Base-by-base conservation (phyloP, 225 moss, liverwort and hornwort genomes). In the Thuidium tamariscinum region DNA sequence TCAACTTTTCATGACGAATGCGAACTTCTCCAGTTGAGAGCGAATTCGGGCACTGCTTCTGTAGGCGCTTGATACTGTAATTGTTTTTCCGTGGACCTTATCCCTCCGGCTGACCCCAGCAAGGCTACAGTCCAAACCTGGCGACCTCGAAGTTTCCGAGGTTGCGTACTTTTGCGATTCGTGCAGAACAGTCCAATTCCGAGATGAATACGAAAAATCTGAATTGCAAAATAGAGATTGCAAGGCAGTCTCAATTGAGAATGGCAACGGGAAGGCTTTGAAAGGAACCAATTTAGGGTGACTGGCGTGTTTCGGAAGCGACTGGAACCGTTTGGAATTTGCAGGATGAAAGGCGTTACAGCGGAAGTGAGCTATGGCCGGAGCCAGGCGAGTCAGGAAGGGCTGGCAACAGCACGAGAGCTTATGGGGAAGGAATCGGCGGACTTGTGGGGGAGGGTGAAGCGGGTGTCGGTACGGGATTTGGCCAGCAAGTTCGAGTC, bases 401-500 rank as follows among this genome's bases (percentile, higher is more conserved):
- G 82, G 18, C 85, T 91, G 29, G 91, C 88, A 26, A 84, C 85
- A 26, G 91, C 88, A 29, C 86, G 89, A 62, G 91, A 94, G 72
- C 54, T 94, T 52, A 82, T 94, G 79, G 89, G 87, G 23, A 92
- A 94, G 68, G 94, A 94, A 81, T 91, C 92, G 21, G 91, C 91
- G 19, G 92, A 94, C 70, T 42, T 94, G 72, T 87, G 89, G 87
- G 91, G 91, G 19, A 72, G 88, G 61, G 88, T 34, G 64, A 89
- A 88, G 87, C 71, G 92, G 41, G 26, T 94, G 74, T 94, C 94
- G 9, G 94, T 94, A 9, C 92, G 92, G 29, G 94, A 94, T 81
- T 89, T 94, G 87, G 94, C 94, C 17, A 89, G 70, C 78, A 92
- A 91, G 83, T 94, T 94, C 62, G 94, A 94, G 84, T 87, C 86